phyloP scores from a whole-genome alignment of 2,329 filamentous ascomycete genomes.

The Cryphonectria japonica region DNA sequence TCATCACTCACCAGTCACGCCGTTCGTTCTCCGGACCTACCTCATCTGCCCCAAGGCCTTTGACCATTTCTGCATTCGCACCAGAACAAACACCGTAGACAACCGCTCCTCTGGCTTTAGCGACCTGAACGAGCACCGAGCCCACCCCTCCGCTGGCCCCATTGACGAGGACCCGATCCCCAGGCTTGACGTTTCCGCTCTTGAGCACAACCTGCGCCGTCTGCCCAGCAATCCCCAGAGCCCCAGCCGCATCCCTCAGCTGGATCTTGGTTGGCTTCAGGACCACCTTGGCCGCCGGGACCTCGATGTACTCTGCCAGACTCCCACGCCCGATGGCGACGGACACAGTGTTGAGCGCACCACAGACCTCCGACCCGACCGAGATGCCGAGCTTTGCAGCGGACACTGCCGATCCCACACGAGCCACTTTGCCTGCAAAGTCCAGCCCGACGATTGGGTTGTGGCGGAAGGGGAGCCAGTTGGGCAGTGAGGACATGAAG shows the following conservation, averaged over 20 bases:
- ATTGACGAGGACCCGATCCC: slow-evolving; percentile 48
- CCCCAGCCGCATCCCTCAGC: slow-evolving; percentile 35
- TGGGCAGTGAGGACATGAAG: slow-evolving; percentile 37
- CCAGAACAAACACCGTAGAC: slow-evolving; percentile 54
- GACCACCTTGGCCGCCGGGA: slow-evolving; percentile 38
- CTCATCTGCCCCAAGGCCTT: slow-evolving; percentile 51
- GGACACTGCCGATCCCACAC: slow-evolving; percentile 33
- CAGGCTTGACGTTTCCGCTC: slow-evolving; percentile 32
- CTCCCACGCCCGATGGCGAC: slow-evolving; percentile 39
- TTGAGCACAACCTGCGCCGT: slow-evolving; percentile 38
- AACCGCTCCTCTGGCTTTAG: slow-evolving; percentile 45
- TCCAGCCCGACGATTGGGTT: slow-evolving; percentile 40
- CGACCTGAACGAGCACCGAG: slow-evolving; percentile 50
- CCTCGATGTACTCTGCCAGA: slow-evolving; percentile 41
- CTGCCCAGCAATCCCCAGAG: slow-evolving; percentile 42
- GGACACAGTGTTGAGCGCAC: slow-evolving; percentile 36
- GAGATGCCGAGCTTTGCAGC: slow-evolving; percentile 20
- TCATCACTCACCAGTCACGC: background rate
- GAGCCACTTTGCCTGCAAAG: slow-evolving; percentile 41
- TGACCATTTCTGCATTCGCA: slow-evolving; percentile 50
- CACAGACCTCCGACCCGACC: slow-evolving; percentile 38
- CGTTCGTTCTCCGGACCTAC: slow-evolving; percentile 36
- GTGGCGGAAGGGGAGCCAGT: slow-evolving; percentile 39
- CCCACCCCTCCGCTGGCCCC: slow-evolving; percentile 57
- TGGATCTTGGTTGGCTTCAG: slow-evolving; percentile 34